Evolutionary conservation across 2,329 filamentous ascomycete species (phyloP).

Genomic region (Shiraia bambusicola): DNA sequence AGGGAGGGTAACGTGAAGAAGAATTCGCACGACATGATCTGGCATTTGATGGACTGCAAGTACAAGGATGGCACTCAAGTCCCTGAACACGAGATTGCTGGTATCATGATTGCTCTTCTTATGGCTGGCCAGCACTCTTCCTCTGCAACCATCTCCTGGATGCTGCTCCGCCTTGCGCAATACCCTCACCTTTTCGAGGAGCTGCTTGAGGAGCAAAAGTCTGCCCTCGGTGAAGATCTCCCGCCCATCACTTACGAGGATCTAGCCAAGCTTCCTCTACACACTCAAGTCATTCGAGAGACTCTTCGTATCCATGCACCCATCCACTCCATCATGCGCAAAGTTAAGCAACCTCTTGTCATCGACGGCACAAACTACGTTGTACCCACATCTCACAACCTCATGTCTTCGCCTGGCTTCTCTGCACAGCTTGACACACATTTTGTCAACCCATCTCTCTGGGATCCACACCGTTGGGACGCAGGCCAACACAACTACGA

Average conservation of each 20-base stretch:
- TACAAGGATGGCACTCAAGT: constrained; percentile 81
- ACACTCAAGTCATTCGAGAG: constrained; percentile 85
- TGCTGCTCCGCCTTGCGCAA: constrained; percentile 76
- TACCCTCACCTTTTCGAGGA: constrained; percentile 77
- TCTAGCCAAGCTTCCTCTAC: constrained; percentile 75
- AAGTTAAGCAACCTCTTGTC: constrained; percentile 84
- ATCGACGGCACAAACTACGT: constrained; percentile 80
- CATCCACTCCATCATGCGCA: constrained; percentile 92
- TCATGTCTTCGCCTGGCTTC: constrained; percentile 84
- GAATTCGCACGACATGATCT: constrained; percentile 74
- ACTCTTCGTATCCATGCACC: constrained; percentile 88
- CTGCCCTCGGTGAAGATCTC: constrained; percentile 71
- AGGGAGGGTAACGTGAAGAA: constrained; percentile 56
- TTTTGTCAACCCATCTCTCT: constrained; percentile 79
- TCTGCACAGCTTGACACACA: constrained; percentile 69
- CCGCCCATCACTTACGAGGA: constrained; percentile 75
- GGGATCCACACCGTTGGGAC: constrained; percentile 93
- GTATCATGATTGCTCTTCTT: constrained; percentile 91
- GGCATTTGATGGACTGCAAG: constrained; percentile 79
- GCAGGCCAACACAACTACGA: constrained; percentile 54
- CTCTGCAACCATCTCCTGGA: constrained; percentile 81
- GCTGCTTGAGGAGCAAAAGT: constrained; percentile 78
- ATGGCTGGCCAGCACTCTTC: constrained; percentile 93
- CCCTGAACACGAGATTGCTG: constrained; percentile 82
- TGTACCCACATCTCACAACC: constrained; percentile 75